Evolutionary conservation across 306 rosid species (phyloP).

Genomic region (Lathyrus tuberosus): DNA sequence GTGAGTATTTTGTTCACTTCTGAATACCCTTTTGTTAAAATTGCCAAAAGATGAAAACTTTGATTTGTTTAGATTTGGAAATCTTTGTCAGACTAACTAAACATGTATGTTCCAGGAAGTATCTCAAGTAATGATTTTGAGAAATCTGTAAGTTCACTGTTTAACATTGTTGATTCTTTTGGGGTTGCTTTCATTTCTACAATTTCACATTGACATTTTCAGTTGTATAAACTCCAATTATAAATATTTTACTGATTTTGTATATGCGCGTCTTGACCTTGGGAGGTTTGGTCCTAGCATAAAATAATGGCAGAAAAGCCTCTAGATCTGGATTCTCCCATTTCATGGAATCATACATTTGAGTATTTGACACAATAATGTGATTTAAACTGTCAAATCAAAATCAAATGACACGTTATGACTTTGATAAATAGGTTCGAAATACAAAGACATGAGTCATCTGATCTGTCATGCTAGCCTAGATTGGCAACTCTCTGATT

Average conservation of each 20-base stretch:
- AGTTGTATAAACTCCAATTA: constrained; percentile 1
- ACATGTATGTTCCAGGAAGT: constrained; percentile 59
- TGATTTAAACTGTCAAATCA: neutral
- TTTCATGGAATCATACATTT: neutral
- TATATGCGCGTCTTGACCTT: too few species aligned
- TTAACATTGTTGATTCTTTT: too few species aligned
- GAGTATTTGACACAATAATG: neutral
- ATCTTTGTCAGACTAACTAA: constrained; percentile 36
- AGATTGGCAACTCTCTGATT: neutral
- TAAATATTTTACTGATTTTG: neutral
- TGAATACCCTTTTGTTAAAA: constrained; percentile 6
- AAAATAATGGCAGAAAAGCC: neutral
- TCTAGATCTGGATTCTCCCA: neutral
- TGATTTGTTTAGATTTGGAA: constrained; percentile 3
- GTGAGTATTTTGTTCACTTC: constrained; percentile 41
- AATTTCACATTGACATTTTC: neutral
- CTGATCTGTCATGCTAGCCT: neutral
- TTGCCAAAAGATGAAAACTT: constrained; percentile 15
- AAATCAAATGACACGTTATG: neutral
- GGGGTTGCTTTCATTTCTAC: neutral
- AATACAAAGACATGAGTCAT: neutral
- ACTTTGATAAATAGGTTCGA: neutral
- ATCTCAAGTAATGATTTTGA: constrained; percentile 58
- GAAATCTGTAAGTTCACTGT: constrained; percentile 71
- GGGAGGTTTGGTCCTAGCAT: neutral